Evolutionary conservation across 805 yeast genomes (phyloP).

Genomic region (Yarrowia porcina): DNA sequence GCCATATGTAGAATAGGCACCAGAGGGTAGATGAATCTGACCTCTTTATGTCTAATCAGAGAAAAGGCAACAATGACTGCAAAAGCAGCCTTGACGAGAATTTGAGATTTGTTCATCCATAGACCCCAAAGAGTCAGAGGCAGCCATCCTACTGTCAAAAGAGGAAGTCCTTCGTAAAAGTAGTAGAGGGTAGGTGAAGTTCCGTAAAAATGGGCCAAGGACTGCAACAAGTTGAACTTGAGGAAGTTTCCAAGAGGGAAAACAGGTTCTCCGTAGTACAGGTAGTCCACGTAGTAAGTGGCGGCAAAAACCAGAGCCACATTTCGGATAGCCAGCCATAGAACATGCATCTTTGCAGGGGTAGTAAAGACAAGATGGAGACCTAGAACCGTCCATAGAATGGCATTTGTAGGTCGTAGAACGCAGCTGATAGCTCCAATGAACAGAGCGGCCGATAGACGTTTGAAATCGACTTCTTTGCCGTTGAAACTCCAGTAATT

Average conservation of each 20-base stretch:
- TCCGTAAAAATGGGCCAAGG: slow-evolving; percentile 81
- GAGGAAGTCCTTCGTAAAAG: slow-evolving; percentile 75
- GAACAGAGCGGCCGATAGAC: slow-evolving; percentile 42
- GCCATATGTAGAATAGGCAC: slow-evolving; percentile 66
- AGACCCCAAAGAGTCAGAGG: slow-evolving; percentile 58
- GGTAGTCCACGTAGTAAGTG: slow-evolving; percentile 52
- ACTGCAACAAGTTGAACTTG: slow-evolving; percentile 71
- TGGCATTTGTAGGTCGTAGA: slow-evolving; percentile 78
- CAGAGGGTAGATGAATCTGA: slow-evolving; percentile 81
- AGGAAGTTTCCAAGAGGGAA: slow-evolving; percentile 69
- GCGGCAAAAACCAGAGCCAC: slow-evolving; percentile 38
- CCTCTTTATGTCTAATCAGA: slow-evolving; percentile 76
- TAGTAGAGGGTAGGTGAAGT: slow-evolving; percentile 82
- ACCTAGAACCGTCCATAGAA: slow-evolving; percentile 73
- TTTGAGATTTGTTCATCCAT: slow-evolving; percentile 31
- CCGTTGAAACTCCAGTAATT: slow-evolving; percentile 65
- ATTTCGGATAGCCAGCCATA: slow-evolving; percentile 32
- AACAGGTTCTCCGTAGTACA: slow-evolving; percentile 51
- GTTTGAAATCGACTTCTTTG: slow-evolving; percentile 30
- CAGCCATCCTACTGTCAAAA: slow-evolving; percentile 60
- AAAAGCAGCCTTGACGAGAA: slow-evolving; percentile 37
- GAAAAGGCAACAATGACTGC: slow-evolving; percentile 59
- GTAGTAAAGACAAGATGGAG: slow-evolving; percentile 30
- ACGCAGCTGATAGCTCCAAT: slow-evolving; percentile 63
- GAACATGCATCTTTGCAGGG: slow-evolving; percentile 28